These are phyloP conservation scores for Boletus tomentosulus DNA, from an alignment of 768 basidiomycete genomes.

Conservation along the genomic window DNA sequence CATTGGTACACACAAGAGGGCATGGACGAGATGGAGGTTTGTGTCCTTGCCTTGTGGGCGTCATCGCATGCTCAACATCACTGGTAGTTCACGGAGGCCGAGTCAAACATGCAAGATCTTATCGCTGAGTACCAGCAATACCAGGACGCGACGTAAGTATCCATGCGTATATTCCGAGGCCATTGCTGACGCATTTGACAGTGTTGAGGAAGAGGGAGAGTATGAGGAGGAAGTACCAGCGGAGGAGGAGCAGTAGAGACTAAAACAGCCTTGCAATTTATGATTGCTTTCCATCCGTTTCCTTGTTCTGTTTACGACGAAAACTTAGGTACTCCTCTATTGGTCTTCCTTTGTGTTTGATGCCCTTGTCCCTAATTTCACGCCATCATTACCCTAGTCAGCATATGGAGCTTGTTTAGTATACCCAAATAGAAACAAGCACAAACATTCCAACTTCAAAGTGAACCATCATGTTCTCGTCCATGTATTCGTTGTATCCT, in stretches of 20 bases:
- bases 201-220: slow-evolving; percentile 83
- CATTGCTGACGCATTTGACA: slow-evolving; percentile 30
- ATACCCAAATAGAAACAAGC: slow-evolving; percentile 4
- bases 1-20: slow-evolving; percentile 99
- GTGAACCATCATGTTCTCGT: not conserved
- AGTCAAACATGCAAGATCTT: slow-evolving; percentile 99
- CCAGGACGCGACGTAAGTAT: slow-evolving; percentile 87
- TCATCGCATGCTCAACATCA: not conserved
- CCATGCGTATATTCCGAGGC: not conserved
- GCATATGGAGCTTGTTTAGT: slow-evolving; percentile 8
- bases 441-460: slow-evolving; percentile 2
- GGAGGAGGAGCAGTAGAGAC: slow-evolving; percentile 54
- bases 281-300: slow-evolving; percentile 13
- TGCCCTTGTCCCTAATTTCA: slow-evolving; percentile 31
- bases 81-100: slow-evolving; percentile 87
- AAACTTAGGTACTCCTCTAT: slow-evolving; percentile 35
- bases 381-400: slow-evolving; percentile 30
- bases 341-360: slow-evolving; percentile 29
- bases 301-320: slow-evolving; percentile 25
- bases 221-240: slow-evolving; percentile 74
- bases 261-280: slow-evolving; percentile 20
- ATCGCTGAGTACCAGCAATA: slow-evolving; percentile 98
- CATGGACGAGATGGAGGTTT: slow-evolving; percentile 95
- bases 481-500: not conserved
- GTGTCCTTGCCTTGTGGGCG: slow-evolving; percentile 10